Base-by-base conservation (phyloP, 2,329 filamentous ascomycete genomes). In the Fusarium brachygibbosum region DNA sequence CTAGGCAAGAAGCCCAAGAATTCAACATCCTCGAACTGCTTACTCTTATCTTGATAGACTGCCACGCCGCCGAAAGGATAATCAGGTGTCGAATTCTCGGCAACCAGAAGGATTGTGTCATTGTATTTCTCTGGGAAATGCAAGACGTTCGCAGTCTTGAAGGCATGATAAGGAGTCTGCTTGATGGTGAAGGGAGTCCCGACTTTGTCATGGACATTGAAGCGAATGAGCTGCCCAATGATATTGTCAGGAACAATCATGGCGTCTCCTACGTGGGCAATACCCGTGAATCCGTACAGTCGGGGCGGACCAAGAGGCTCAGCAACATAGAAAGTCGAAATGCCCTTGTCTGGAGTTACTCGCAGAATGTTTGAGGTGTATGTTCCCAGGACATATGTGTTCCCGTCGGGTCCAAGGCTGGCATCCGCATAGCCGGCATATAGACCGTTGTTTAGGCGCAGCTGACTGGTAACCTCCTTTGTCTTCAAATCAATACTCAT, bases 241-340 rank as follows among this genome's bases (percentile, higher is more conserved):
- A 49, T 49, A 5, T 49, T 49, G 11, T 49, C 45, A 1, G 45
- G 45, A 25, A 49, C 45, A n/a, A 49, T 49, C 45, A 49, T 49
- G 7, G 31, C 31, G 3, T 35, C 21, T 6, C 45, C 45, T 2
- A 49, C 45, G 6, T 49, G 45, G n/a, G 45, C 45, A 5, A 49
- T 49, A 4, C 45, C 45, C 6, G 45, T 49, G 31, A 49, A 49
- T 5, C 45, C 45, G 2, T 49, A 49, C 5, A 35, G 16, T 2
- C 45, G 45, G 3, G 45, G 45, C 1, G 45, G 45, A 1, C 21
- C 45, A 12, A 49, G 45, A 0, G 21, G 31, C 5, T 49, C 45
- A 17, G 31, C 45, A 16, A 49, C 45, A 7, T 49, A 49, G 2
- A 49, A 49, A 4, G 45, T 49, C 3, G 45, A 49, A 17, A 49